Conservation (phyloP, 306 rosid species). For the Coriaria nepalensis region DNA sequence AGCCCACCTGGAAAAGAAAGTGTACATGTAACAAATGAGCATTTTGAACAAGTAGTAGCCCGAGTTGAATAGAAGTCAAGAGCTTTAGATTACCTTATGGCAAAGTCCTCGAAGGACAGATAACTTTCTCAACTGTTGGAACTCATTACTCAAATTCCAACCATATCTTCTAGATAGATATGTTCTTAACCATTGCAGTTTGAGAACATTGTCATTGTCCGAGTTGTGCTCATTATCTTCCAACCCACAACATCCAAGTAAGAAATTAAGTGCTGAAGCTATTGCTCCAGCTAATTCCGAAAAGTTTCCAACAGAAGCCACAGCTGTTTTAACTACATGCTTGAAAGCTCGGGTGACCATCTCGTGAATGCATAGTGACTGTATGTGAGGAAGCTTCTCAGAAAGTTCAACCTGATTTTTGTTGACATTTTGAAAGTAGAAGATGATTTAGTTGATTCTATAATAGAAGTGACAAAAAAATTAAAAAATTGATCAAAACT, state of each 20-base stretch:
- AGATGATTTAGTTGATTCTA: no score
- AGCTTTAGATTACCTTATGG: constrained; percentile 44
- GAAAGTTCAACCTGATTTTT: constrained; percentile 72
- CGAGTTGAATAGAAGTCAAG: no score
- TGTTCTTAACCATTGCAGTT: constrained; percentile 48
- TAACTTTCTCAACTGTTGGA: constrained; percentile 64
- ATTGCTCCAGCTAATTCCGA: constrained; percentile 47
- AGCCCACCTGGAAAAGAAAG: constrained; percentile 48
- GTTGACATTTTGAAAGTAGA: neutral
- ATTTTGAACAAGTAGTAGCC: no score
- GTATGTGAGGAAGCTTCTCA: constrained; percentile 85
- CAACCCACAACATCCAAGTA: constrained; percentile 41
- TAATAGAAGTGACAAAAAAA: constrained; percentile 4
- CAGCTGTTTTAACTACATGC: constrained; percentile 64
- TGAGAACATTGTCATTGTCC: constrained; percentile 38
- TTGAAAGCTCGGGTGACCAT: constrained; percentile 92
- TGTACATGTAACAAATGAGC: no score
- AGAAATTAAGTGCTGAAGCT: constrained; percentile 59
- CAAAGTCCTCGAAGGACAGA: constrained; percentile 82
- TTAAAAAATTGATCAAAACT: neutral
- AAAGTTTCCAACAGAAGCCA: constrained; percentile 42
- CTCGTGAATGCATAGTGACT: constrained; percentile 92
- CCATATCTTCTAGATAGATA: constrained; percentile 55
- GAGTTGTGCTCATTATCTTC: constrained; percentile 32
- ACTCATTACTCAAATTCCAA: constrained; percentile 63